These are phyloP conservation scores for Paraphoma chrysanthemicola DNA, from an alignment of 2,329 filamentous ascomycete genomes.

Conservation along the genomic window DNA sequence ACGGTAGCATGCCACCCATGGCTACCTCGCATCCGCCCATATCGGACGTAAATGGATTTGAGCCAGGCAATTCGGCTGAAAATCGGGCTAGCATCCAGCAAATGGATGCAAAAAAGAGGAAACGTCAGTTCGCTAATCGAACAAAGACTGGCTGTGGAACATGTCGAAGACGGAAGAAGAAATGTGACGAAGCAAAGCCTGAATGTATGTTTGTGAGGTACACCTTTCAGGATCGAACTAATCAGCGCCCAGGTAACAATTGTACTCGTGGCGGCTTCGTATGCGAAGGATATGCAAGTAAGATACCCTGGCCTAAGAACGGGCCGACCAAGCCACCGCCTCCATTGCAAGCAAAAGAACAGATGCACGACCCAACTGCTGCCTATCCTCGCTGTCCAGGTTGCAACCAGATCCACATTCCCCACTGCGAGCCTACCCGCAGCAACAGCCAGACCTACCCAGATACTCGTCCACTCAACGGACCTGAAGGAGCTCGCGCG, in stretches of 20 bases:
- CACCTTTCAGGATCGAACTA: neutral
- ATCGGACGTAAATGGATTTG: conserved; percentile 18
- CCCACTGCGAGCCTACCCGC: conserved; percentile 36
- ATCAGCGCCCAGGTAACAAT: conserved; percentile 64
- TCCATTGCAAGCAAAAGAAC: conserved; percentile 84
- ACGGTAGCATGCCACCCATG: conserved; percentile 16
- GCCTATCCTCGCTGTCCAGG: conserved; percentile 23
- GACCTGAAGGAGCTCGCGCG: conserved; percentile 53
- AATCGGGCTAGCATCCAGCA: conserved; percentile 52
- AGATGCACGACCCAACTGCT: conserved; percentile 30
- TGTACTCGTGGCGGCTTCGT: conserved; percentile 89
- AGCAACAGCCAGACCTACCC: conserved; percentile 29
- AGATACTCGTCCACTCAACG: conserved; percentile 21
- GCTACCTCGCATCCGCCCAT: conserved; percentile 13
- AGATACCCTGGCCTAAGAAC: conserved; percentile 79
- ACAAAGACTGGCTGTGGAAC: conserved; percentile 97
- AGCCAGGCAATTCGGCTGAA: conserved; percentile 44
- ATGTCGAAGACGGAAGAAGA: conserved; percentile 92
- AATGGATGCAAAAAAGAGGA: conserved; percentile 53
- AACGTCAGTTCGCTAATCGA: conserved; percentile 83
- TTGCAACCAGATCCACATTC: conserved; percentile 33
- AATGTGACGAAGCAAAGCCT: conserved; percentile 93
- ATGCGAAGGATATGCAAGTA: conserved; percentile 87
- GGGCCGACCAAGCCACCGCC: conserved; percentile 65
- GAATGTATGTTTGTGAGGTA: conserved; percentile 71